phyloP scores from a whole-genome alignment of 2,329 filamentous ascomycete species.

The Penicillium sp. region DNA sequence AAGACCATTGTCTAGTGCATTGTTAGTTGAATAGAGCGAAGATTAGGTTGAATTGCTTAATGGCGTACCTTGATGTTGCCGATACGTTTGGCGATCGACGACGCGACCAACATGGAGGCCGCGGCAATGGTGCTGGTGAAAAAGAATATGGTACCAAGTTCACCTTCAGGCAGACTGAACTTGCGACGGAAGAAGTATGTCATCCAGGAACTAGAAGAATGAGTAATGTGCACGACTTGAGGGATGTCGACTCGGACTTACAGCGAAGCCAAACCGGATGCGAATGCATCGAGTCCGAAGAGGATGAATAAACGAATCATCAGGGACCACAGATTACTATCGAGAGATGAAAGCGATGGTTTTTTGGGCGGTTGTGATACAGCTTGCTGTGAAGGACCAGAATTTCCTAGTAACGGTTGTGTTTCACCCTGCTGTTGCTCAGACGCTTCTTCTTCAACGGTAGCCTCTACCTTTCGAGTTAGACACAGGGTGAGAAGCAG shows the following conservation, averaged over 20 bases:
- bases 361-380: constrained; percentile 32
- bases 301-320: constrained; percentile 63
- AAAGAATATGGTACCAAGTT: constrained; percentile 60
- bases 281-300: constrained; percentile 71
- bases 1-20: constrained; percentile 70
- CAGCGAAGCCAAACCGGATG: constrained; percentile 70
- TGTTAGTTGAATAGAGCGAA: constrained; percentile 4
- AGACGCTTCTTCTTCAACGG: constrained; percentile 29
- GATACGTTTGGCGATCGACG: constrained; percentile 67
- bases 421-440: constrained; percentile 37
- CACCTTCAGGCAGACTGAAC: constrained; percentile 57
- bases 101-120: constrained; percentile 55
- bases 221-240: constrained; percentile 31
- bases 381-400: constrained; percentile 3
- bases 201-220: constrained; percentile 49
- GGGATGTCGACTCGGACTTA: constrained; percentile 43
- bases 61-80: constrained; percentile 53
- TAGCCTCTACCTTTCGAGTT: constrained; percentile 52
- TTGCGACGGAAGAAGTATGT: constrained; percentile 63
- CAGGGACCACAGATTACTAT: constrained; percentile 46
- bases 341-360: constrained; percentile 61
- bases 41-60: constrained; percentile 4
- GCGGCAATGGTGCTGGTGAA: constrained; percentile 49
- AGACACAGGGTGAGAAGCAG: constrained; percentile 57
- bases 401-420: constrained; percentile 36